A percentile compares a stretch with the other conserved stretches of the same genome.
phyloP scores from a whole-genome alignment of 2,329 filamentous ascomycete species.

The Ophiostoma sp. region DNA sequence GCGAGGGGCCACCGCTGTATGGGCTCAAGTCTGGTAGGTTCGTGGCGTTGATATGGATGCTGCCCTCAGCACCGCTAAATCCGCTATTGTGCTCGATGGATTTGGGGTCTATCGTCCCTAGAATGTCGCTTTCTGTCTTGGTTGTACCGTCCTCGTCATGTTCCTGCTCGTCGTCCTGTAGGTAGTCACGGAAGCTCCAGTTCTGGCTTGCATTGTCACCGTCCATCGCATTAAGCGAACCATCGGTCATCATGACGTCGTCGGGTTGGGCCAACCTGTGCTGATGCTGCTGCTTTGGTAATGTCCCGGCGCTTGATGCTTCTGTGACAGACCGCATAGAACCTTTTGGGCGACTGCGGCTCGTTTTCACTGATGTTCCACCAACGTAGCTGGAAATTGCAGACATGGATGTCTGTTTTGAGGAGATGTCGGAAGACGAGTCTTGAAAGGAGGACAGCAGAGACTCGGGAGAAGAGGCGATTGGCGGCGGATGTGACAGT shows the following conservation, averaged over 20 bases:
- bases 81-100: conserved; percentile 26
- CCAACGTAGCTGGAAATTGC: conserved; percentile 24
- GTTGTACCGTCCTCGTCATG: conserved; percentile 32
- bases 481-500: conserved; percentile 20
- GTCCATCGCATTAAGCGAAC: conserved; percentile 27
- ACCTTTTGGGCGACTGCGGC: conserved; percentile 31
- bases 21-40: conserved; percentile 22
- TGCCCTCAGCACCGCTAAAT: background rate
- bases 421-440: conserved; percentile 46
- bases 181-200: conserved; percentile 40
- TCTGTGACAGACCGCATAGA: conserved; percentile 6
- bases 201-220: conserved; percentile 32
- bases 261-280: conserved; percentile 22
- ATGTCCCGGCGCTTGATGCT: background rate
- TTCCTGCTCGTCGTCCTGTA: conserved; percentile 37
- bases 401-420: conserved; percentile 27
- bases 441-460: conserved; percentile 38
- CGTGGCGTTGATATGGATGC: background rate
- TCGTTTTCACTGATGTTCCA: conserved; percentile 21
- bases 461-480: conserved; percentile 27
- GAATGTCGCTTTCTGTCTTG: conserved; percentile 25
- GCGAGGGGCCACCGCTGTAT: conserved; percentile 23
- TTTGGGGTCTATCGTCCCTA: conserved; percentile 35
- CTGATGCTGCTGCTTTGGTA: background rate
- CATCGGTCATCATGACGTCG: conserved; percentile 42